These are phyloP conservation scores for Backusella australiensis DNA, from an alignment of 192 early-diverging fungal genomes.

Conservation along the genomic window DNA sequence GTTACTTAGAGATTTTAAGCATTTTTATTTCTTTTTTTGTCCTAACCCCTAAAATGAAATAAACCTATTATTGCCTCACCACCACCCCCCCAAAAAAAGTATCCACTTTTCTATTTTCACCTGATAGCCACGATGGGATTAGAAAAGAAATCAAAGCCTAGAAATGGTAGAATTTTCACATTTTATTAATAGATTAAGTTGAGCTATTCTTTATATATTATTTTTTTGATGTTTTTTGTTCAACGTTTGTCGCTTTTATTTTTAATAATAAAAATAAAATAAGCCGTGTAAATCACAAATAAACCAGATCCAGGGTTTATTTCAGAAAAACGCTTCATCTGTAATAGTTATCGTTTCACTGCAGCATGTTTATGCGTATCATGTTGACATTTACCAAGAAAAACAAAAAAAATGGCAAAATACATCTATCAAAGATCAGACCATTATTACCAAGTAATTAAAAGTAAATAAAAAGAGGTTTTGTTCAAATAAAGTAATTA, in stretches of 20 bases:
- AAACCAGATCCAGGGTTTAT: background rate
- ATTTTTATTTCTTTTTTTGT: constrained; percentile 4
- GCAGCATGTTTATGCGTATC: constrained; percentile 6
- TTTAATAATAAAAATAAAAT: background rate
- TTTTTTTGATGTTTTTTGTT: constrained; percentile 6
- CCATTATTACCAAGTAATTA: background rate
- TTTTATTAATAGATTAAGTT: background rate
- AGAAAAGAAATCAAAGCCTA: background rate
- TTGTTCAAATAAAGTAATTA: constrained; percentile 1
- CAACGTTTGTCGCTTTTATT: background rate
- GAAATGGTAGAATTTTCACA: background rate
- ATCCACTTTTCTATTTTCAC: background rate
- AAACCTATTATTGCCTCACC: background rate
- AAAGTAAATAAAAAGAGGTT: background rate
- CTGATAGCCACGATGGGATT: background rate
- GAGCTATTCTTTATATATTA: background rate
- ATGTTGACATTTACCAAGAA: constrained; percentile 1
- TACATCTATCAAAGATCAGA: background rate
- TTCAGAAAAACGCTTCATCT: background rate
- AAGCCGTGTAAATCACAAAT: background rate
- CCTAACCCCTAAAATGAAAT: background rate
- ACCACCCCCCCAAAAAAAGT: background rate
- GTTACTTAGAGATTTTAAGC: background rate
- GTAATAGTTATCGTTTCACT: background rate
- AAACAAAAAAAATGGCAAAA: background rate